Evolutionary conservation across 345 rosid species (phyloP).

Genomic region (Reutealis trisperma): DNA sequence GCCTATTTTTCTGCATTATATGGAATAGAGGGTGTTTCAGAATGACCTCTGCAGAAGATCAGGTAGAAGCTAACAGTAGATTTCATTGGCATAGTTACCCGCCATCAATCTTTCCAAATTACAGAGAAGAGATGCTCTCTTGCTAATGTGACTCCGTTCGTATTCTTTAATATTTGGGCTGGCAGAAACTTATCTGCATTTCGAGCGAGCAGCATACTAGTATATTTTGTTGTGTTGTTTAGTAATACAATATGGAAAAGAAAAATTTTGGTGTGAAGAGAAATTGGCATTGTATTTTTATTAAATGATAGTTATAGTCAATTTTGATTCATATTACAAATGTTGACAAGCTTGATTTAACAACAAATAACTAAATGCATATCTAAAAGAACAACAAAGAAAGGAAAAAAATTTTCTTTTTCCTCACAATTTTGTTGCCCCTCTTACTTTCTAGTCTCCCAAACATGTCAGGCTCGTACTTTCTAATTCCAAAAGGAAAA

Average conservation of each 20-base stretch:
- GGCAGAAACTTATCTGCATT: not conserved
- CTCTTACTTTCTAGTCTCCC: no score
- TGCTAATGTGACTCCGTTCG: not conserved
- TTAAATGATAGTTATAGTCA: not conserved
- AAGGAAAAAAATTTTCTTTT: no score
- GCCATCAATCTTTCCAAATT: not conserved
- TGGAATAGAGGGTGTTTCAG: not conserved
- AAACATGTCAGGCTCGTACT: no score
- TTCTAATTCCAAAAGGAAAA: no score
- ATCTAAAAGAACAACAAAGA: no score
- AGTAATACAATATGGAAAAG: not conserved
- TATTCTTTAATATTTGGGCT: not conserved
- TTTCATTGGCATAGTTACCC: not conserved
- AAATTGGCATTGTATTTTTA: not conserved
- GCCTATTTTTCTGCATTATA: not conserved
- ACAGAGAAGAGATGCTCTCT: not conserved
- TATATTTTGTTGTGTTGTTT: not conserved
- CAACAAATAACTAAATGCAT: no score
- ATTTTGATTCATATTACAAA: no score
- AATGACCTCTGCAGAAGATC: not conserved
- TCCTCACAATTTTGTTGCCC: no score
- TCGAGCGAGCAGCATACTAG: not conserved
- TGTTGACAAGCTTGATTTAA: no score
- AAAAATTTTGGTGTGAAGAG: conserved; percentile 7
- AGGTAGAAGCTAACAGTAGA: conserved; percentile 5